Evolutionary conservation across 352 stramenopile species (phyloP), one percentile per base, ranked within the genome.

Genomic region (Aphanomyces euteiches): DNA sequence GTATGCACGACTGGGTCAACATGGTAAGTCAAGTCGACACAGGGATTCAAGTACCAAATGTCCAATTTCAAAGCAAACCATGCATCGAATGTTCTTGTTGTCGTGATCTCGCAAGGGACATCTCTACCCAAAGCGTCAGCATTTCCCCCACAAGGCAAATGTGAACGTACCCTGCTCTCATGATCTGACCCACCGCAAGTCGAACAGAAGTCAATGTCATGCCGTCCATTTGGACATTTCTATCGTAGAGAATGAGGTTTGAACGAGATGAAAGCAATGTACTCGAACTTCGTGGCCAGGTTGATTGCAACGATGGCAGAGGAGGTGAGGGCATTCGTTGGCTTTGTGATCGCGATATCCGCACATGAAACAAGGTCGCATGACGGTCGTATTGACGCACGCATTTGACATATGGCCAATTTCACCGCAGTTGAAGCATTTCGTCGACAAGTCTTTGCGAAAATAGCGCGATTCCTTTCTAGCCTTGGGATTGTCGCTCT

Each of bases 361-460:
- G 68, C 86, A 94, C 69, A 91, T 90, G 75, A 92, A 90, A 70
- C 86, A 94, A 3, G 86, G 86, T 48, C 5, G 0, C 37, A 72
- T 40, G 36, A 83, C 77, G 56, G 76, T 80, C 70, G 89, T 78
- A 70, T 94, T 94, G 61, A 84, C 80, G 74, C 86, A 94, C 48
- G 89, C 70, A n/a, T 65, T 82, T 37, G 84, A 81, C 75, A 90
- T 85, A 73, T 94, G 86, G 12, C 86, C 86, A 8, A 92, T 80
- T 63, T 94, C 75, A 36, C 83, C 84, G 66, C 86, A 94, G 70
- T 92, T 90, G 74, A 83, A 94, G 73, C 86, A 94, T 73, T 94
- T 94, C 66, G 79, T 92, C 50, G 84, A 79, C 56, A 94, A 73
- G 56, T 94, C 86, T 12, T 84, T 92, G 68, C 89, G 61, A 58